phyloP scores from a whole-genome alignment of 129 eudicot species.

The Silybum marianum region DNA sequence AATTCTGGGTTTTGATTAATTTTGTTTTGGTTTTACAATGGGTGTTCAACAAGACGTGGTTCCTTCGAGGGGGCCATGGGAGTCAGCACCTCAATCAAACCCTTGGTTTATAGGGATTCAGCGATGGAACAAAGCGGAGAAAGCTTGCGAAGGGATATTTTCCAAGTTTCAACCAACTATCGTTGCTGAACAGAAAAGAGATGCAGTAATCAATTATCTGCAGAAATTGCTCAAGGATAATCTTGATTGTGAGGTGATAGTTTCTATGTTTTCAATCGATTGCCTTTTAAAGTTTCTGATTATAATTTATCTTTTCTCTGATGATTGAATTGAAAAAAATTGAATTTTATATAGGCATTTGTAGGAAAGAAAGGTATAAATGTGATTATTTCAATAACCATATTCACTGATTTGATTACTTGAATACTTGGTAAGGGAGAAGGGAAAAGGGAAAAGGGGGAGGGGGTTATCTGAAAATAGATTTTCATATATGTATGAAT shows the following conservation, averaged over 20 bases:
- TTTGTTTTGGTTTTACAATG: conserved; percentile 2
- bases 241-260: conserved; percentile 71
- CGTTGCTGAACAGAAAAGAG: conserved; percentile 62
- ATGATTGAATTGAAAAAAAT: not conserved
- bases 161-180: conserved; percentile 61
- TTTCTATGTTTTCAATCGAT: not conserved
- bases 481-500: no score
- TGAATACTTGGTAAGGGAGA: no score
- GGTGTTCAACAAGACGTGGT: conserved; percentile 29
- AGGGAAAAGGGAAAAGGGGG: no score
- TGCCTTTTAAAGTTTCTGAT: not conserved
- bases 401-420: not conserved
- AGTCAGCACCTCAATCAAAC: not conserved
- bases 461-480: no score
- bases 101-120: conserved; percentile 38
- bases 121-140: conserved; percentile 67
- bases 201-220: conserved; percentile 59
- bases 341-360: not conserved
- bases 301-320: not conserved
- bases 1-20: conserved; percentile 18
- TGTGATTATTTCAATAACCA: not conserved
- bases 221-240: conserved; percentile 52
- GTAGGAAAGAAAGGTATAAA: not conserved
- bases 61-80: conserved; percentile 17
- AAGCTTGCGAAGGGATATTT: conserved; percentile 50